These are phyloP conservation scores for Russula emetica DNA, from an alignment of 768 basidiomycete genomes.

Conservation along the genomic window DNA sequence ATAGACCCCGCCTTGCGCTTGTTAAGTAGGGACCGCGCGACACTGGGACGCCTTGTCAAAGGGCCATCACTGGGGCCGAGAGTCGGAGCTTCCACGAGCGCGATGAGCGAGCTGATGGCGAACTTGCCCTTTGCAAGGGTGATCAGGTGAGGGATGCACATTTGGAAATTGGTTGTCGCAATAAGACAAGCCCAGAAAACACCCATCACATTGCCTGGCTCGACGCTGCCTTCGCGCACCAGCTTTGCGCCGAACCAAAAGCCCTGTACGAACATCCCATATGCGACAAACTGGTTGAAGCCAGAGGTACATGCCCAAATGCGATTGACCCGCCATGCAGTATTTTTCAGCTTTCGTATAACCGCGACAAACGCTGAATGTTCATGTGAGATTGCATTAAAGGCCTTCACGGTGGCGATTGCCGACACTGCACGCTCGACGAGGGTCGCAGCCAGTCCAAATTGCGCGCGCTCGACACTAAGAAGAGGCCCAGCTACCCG, in stretches of 20 bases:
- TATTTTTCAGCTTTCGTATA: conserved; percentile 42
- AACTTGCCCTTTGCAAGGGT: conserved; percentile 77
- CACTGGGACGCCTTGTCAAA: conserved; percentile 27
- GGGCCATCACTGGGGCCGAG: conserved; percentile 23
- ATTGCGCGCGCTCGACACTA: conserved; percentile 57
- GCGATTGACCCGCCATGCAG: conserved; percentile 51
- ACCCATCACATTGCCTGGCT: conserved; percentile 82
- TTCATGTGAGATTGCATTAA: conserved; percentile 69
- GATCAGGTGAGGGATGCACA: conserved; percentile 79
- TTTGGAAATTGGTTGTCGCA: conserved; percentile 81
- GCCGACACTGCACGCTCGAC: conserved; percentile 72
- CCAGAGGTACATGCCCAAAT: conserved; percentile 76
- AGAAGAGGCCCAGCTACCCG: conserved; percentile 62
- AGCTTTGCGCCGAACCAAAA: conserved; percentile 95
- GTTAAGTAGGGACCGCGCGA: conserved; percentile 30
- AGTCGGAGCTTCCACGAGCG: conserved; percentile 47
- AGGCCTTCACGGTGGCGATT: conserved; percentile 89
- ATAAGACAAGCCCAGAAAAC: conserved; percentile 98
- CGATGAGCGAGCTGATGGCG: conserved; percentile 64
- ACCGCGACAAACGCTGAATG: conserved; percentile 46
- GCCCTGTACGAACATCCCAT: conserved; percentile 92
- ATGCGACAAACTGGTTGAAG: conserved; percentile 72
- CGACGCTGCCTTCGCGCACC: conserved; percentile 68
- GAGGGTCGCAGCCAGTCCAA: conserved; percentile 69
- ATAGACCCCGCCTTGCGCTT: conserved; percentile 41